These are phyloP conservation scores for Bremia lactucae DNA, from an alignment of 352 stramenopile species.

Conservation along the genomic window DNA sequence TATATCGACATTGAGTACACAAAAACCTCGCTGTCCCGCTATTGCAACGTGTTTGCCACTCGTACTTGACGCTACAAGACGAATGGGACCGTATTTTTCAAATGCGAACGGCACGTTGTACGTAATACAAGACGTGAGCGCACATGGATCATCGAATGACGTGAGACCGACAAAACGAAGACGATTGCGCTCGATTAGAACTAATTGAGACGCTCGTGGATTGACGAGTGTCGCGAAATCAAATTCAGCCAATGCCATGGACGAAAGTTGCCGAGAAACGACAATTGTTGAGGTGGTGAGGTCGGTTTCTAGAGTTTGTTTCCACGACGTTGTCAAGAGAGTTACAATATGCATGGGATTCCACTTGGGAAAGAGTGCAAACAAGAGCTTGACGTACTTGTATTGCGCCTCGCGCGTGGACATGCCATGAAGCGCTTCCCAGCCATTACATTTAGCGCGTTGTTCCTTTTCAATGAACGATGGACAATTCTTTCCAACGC, in stretches of 20 bases:
- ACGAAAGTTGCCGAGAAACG: constrained; percentile 12
- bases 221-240: constrained; percentile 50
- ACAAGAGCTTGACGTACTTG: constrained; percentile 73
- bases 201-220: constrained; percentile 28
- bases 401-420: constrained; percentile 31
- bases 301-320: constrained; percentile 17
- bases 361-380: constrained; percentile 62
- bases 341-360: constrained; percentile 46
- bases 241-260: constrained; percentile 43
- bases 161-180: constrained; percentile 39
- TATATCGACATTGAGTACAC: constrained; percentile 48
- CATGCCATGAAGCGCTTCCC: constrained; percentile 51
- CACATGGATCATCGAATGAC: constrained; percentile 51
- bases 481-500: constrained; percentile 35
- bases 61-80: constrained; percentile 39
- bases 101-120: constrained; percentile 53
- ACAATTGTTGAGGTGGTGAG: constrained; percentile 17
- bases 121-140: constrained; percentile 43
- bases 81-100: constrained; percentile 54
- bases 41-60: constrained; percentile 57
- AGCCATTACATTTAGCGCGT: constrained; percentile 68
- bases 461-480: constrained; percentile 59
- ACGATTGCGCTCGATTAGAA: constrained; percentile 43
- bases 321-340: constrained; percentile 35
- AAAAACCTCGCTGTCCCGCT: constrained; percentile 63